phyloP scores from a whole-genome alignment of 345 rosid species.

The Boechera divaricarpa region DNA sequence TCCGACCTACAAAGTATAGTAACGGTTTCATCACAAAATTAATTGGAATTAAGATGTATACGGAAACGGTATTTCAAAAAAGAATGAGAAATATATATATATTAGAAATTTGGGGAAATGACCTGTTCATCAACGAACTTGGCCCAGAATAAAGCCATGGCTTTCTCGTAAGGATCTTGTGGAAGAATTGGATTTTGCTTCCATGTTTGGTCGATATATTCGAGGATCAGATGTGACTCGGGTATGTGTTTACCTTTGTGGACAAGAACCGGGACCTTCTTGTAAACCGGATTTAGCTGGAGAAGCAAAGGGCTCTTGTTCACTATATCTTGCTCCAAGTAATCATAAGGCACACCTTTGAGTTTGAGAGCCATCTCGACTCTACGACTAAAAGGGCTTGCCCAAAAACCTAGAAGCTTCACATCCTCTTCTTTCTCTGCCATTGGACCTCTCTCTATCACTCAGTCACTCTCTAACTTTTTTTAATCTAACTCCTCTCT shows the following conservation, averaged over 20 bases:
- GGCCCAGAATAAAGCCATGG: conserved; percentile 55
- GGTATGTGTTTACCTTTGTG: conserved; percentile 49
- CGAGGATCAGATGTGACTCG: conserved; percentile 53
- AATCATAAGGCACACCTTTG: conserved; percentile 52
- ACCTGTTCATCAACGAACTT: conserved; percentile 51
- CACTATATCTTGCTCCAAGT: conserved; percentile 44
- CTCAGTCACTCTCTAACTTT: background rate
- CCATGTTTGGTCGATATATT: conserved; percentile 63
- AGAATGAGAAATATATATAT: too few relatives aligned
- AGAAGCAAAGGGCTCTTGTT: conserved; percentile 52
- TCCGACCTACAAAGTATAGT: conserved; percentile 4
- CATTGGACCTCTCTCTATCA: conserved; percentile 22
- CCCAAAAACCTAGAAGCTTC: conserved; percentile 52
- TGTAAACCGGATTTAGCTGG: conserved; percentile 45
- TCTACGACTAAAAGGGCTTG: conserved; percentile 47
- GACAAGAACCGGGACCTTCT: conserved; percentile 54
- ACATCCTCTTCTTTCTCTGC: conserved; percentile 44
- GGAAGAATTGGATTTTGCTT: conserved; percentile 49
- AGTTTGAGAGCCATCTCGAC: conserved; percentile 51
- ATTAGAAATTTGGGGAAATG: too few relatives aligned
- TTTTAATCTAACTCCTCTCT: background rate
- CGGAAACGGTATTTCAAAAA: too few relatives aligned
- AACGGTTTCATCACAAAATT: background rate
- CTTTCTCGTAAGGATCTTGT: conserved; percentile 49
- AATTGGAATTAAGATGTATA: background rate